Conservation (phyloP, 441 rosid genomes). For the Hura crepitans region DNA sequence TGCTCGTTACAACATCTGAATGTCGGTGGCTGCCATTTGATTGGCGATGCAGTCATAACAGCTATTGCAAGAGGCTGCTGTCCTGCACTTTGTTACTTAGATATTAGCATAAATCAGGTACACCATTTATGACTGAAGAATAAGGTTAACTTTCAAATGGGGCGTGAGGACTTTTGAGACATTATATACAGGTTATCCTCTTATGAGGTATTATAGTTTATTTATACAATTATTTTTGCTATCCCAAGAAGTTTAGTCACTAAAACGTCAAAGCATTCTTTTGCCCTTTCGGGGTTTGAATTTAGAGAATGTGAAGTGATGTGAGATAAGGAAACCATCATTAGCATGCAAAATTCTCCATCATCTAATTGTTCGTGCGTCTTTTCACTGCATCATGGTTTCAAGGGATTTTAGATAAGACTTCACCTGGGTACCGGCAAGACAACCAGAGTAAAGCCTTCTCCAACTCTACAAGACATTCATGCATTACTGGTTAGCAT, state of each 20-base stretch:
- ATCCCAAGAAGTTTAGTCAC: too few relatives aligned
- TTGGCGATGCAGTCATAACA: slow-evolving; percentile 72
- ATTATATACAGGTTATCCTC: background rate
- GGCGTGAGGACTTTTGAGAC: background rate
- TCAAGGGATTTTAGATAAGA: background rate
- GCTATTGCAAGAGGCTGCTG: slow-evolving; percentile 86
- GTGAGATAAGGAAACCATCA: background rate
- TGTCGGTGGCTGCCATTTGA: slow-evolving; percentile 81
- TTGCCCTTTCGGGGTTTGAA: background rate
- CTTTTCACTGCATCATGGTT: background rate
- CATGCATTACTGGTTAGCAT: background rate
- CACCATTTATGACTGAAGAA: background rate
- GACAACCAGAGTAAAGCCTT: too few relatives aligned
- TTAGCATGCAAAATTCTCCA: background rate
- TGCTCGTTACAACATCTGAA: slow-evolving; percentile 71
- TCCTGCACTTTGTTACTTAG: slow-evolving; percentile 68
- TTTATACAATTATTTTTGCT: background rate
- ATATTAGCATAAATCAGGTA: slow-evolving; percentile 86
- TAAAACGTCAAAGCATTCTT: background rate
- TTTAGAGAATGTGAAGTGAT: background rate
- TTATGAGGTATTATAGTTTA: background rate
- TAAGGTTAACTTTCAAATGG: background rate
- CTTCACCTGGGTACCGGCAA: background rate
- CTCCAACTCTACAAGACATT: background rate
- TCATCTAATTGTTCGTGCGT: background rate